Percentiles rank a stretch among this genome's conserved stretches.
These are phyloP conservation scores for Zymoseptoria pseudotritici DNA, from an alignment of 2,329 filamentous ascomycete genomes.

Conservation along the genomic window DNA sequence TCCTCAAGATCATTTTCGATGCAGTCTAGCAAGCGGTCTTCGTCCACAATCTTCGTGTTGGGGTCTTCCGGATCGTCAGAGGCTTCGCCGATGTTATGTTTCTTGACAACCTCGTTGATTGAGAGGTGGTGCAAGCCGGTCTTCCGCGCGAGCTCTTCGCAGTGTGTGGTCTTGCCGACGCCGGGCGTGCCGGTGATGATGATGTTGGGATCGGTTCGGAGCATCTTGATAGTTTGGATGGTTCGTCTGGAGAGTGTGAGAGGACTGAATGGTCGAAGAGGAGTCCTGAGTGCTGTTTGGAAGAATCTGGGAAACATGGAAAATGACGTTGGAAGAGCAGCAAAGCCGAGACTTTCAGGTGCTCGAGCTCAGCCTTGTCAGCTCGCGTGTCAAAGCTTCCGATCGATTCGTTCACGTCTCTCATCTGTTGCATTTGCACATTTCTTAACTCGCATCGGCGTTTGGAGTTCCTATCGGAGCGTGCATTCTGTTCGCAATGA, in stretches of 20 bases:
- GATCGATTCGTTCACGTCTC: background rate
- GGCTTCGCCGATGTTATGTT: slow-evolving; percentile 76
- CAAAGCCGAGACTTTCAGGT: background rate
- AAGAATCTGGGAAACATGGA: slow-evolving; percentile 10
- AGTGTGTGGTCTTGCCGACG: slow-evolving; percentile 91
- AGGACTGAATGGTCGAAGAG: background rate
- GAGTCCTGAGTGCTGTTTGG: slow-evolving; percentile 3
- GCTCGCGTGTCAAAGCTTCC: background rate
- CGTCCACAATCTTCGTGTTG: slow-evolving; percentile 87
- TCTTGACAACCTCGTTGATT: slow-evolving; percentile 87
- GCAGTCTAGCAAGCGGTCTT: slow-evolving; percentile 83
- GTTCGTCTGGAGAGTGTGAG: background rate
- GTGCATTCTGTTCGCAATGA: slow-evolving; percentile 10
- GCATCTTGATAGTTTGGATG: slow-evolving; percentile 23
- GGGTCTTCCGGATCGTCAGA: slow-evolving; percentile 67
- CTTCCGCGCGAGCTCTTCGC: slow-evolving; percentile 68
- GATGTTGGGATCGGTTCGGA: slow-evolving; percentile 64
- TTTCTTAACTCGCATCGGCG: background rate
- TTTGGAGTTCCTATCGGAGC: background rate
- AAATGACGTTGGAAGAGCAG: slow-evolving; percentile 3
- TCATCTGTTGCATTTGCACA: background rate
- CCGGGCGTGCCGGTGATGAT: slow-evolving; percentile 93
- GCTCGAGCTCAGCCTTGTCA: background rate
- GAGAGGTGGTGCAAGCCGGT: slow-evolving; percentile 75
- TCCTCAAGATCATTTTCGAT: slow-evolving; percentile 72